Evolutionary conservation across 2,329 filamentous ascomycete genomes (phyloP), one percentile per base, ranked within the genome.

Genomic region (Ophiostoma pallidulum): DNA sequence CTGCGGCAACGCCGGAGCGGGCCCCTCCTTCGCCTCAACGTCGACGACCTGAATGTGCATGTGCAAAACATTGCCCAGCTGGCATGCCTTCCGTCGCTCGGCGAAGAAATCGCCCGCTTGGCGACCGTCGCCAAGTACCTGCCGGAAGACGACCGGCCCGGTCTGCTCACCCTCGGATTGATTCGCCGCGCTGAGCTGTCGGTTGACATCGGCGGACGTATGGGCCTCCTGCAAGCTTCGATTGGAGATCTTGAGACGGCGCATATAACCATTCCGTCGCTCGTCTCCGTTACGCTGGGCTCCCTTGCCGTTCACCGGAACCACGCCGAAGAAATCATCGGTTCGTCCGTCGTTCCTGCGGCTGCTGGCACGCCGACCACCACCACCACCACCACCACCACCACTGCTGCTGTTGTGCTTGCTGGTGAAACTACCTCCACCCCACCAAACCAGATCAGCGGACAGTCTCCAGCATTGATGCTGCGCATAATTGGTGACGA

Each of bases 81-180:
- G 14, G 70, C 77, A 9, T 76, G 78, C 36, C 70, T 98, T 13
- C 77, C 82, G 8, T 74, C 75, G 10, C 73, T 98, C 8, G 82
- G 77, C 1, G 82, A 86, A 53, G 92, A 98, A 58, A 63, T 97
- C 41, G 75, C 83, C 6, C 87, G 85, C 55, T 71, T 98, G 5
- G 86, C 89, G 0, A 90, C 82, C 0, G 88, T 98, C 22, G 78
- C 91, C 7, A 97, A 96, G 61, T 97, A 97, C 61, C 73, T 98
- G 3, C 91, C 92, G 0, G 91, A 98, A 57, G 92, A 98, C 63
- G 91, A 98, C 57, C 78, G 90, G 2, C 92, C 92, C 2, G 92
- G 92, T 0, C 70, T 97, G 18, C 70, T 98, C 32, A 89, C 83
- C 0, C 70, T 98, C 32, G 72, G 75, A 1, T 70, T 79, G 26